Conservation (phyloP, 2,329 filamentous ascomycete genomes). For the Penicillium thymicola region DNA sequence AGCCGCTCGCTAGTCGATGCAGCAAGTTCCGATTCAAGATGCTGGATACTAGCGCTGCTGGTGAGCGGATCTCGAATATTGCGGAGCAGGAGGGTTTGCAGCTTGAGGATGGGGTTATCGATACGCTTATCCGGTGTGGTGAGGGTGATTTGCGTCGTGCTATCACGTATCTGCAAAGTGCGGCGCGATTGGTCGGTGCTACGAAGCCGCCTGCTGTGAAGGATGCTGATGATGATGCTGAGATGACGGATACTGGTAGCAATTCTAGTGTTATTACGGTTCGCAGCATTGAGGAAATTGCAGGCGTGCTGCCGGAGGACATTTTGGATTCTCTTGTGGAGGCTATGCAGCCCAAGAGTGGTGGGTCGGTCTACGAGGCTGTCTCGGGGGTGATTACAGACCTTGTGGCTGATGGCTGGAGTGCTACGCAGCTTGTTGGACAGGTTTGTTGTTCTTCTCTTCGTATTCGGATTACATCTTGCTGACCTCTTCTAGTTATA, state of each 20-base stretch:
- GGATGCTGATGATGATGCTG: conserved; percentile 55
- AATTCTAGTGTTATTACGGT: conserved; percentile 62
- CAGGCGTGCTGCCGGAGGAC: conserved; percentile 78
- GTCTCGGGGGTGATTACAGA: conserved; percentile 80
- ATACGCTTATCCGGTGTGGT: conserved; percentile 79
- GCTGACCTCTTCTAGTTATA: conserved; percentile 49
- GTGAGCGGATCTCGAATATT: conserved; percentile 75
- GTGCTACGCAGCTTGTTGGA: conserved; percentile 78
- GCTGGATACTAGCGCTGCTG: conserved; percentile 80
- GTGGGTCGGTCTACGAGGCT: conserved; percentile 64
- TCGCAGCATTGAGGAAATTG: conserved; percentile 86
- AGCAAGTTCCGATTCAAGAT: conserved; percentile 98
- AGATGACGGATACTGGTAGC: conserved; percentile 59
- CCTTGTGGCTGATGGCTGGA: conserved; percentile 95
- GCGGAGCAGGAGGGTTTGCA: conserved; percentile 72
- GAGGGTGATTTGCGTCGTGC: conserved; percentile 95
- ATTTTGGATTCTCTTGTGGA: conserved; percentile 69
- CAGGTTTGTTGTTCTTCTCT: conserved; percentile 56
- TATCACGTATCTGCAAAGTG: conserved; percentile 93
- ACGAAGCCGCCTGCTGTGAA: conserved; percentile 41
- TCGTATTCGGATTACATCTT: not conserved
- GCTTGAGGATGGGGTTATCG: conserved; percentile 74
- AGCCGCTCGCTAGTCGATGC: conserved; percentile 88
- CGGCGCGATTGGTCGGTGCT: conserved; percentile 80
- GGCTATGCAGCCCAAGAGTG: conserved; percentile 70